These are phyloP conservation scores for Aegilops umbellulata DNA, from an alignment of 176 grass and related monocot species.

Conservation along the genomic window DNA sequence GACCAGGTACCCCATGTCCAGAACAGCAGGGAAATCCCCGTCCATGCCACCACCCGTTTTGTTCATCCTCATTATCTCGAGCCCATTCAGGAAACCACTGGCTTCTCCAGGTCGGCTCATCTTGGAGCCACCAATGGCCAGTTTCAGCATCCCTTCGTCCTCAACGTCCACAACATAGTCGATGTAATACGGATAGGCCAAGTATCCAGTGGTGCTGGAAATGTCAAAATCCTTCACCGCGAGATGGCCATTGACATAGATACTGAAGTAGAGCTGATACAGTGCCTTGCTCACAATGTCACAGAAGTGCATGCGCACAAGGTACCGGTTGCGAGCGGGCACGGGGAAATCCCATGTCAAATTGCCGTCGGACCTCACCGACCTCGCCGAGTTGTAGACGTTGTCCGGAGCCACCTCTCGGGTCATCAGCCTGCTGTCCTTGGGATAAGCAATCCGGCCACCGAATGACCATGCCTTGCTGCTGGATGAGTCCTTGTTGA, in stretches of 20 bases:
- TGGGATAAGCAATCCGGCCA: constrained; percentile 79
- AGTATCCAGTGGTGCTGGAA: constrained; percentile 45
- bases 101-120: constrained; percentile 43
- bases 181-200: constrained; percentile 86
- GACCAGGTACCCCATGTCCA: constrained; percentile 44
- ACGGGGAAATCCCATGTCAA: constrained; percentile 75
- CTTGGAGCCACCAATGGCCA: constrained; percentile 59
- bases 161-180: constrained; percentile 70
- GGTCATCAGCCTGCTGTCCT: constrained; percentile 48
- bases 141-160: constrained; percentile 41
- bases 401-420: constrained; percentile 77
- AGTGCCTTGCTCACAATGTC: constrained; percentile 73
- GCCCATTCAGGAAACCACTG: constrained; percentile 78
- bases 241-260: constrained; percentile 72
- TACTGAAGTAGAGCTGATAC: constrained; percentile 71
- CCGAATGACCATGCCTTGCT: constrained; percentile 40
- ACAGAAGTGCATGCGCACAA: constrained; percentile 92
- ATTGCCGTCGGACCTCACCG: constrained; percentile 48
- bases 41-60: constrained; percentile 60
- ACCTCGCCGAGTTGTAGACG: constrained; percentile 77
- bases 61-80: constrained; percentile 97
- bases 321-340: constrained; percentile 54
- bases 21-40: constrained; percentile 41
- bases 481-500: constrained; percentile 34
- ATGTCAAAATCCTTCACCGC: constrained; percentile 75